A percentile compares a stretch with the other conserved stretches of the same genome.
These are phyloP conservation scores for Diaporthe vexans DNA, from an alignment of 2,329 filamentous ascomycete species.

Conservation along the genomic window DNA sequence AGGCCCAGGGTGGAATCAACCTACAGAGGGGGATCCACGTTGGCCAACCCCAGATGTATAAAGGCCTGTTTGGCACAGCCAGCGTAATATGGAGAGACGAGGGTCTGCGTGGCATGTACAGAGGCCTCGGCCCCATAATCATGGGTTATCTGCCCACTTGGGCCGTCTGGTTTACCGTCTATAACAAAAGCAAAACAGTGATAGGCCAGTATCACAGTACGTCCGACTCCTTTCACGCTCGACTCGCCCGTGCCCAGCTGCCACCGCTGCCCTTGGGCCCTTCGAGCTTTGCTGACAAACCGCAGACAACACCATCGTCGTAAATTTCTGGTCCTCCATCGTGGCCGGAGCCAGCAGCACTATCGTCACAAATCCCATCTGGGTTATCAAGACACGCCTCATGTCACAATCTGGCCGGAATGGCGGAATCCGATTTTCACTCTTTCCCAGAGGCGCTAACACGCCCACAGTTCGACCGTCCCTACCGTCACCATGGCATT, in stretches of 20 bases:
- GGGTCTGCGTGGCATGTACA: conserved; percentile 90
- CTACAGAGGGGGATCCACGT: conserved; percentile 64
- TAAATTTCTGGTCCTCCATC: conserved; percentile 91
- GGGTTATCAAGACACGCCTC: conserved; percentile 98
- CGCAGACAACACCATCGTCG: conserved; percentile 80
- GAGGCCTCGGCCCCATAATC: conserved; percentile 93
- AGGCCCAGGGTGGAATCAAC: conserved; percentile 90
- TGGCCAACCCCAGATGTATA: conserved; percentile 76
- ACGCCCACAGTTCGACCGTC: conserved; percentile 68
- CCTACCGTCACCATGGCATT: conserved; percentile 86
- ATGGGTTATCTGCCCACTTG: conserved; percentile 96
- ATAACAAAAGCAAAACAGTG: conserved; percentile 87
- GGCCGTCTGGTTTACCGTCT: conserved; percentile 98
- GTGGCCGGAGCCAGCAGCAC: conserved; percentile 94
- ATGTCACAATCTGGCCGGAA: conserved; percentile 84
- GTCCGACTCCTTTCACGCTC: conserved; percentile 42
- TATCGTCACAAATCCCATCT: conserved; percentile 95
- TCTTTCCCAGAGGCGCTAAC: conserved; percentile 63
- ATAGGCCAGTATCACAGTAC: conserved; percentile 77
- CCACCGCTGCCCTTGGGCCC: not conserved
- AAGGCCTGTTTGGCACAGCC: conserved; percentile 88
- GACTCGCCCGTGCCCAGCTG: not conserved
- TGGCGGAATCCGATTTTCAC: conserved; percentile 60
- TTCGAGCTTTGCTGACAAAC: conserved; percentile 42
- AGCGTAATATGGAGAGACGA: conserved; percentile 89